These are phyloP conservation scores for Saccharomycodes ludwigii DNA, from an alignment of 805 yeast genomes.

Conservation along the genomic window DNA sequence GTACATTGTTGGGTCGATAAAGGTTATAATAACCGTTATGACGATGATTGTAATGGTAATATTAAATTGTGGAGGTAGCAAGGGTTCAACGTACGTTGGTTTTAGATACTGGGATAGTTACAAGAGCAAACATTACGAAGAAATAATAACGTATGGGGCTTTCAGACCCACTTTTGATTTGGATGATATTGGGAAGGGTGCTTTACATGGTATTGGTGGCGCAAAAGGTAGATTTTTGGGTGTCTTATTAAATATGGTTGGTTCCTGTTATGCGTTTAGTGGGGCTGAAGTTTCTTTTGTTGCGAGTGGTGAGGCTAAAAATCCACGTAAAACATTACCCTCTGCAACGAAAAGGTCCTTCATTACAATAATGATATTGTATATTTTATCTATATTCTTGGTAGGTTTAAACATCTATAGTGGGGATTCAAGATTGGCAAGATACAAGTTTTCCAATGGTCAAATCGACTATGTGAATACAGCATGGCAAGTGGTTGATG, in stretches of 20 bases:
- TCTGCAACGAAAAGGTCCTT: constrained; percentile 66
- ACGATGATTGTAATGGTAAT: constrained; percentile 55
- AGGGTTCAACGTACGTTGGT: constrained; percentile 33
- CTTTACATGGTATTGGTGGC: constrained; percentile 47
- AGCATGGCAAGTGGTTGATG: constrained; percentile 53
- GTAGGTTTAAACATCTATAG: constrained; percentile 63
- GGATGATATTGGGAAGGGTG: constrained; percentile 45
- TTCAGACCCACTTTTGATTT: constrained; percentile 65
- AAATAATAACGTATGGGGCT: constrained; percentile 46
- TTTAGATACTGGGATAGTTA: constrained; percentile 55
- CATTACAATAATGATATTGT: constrained; percentile 55
- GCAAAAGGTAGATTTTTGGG: constrained; percentile 48
- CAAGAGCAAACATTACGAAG: constrained; percentile 32
- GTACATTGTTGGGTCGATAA: constrained; percentile 46
- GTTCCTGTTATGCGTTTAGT: constrained; percentile 63
- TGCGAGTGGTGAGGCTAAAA: constrained; percentile 78
- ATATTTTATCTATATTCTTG: constrained; percentile 52
- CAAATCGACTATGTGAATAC: too few relatives aligned
- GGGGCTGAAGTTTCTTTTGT: constrained; percentile 77
- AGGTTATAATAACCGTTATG: constrained; percentile 38
- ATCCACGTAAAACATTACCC: constrained; percentile 68
- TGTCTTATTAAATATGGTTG: constrained; percentile 44
- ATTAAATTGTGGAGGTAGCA: constrained; percentile 35
- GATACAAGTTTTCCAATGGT: too few relatives aligned
- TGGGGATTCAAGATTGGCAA: constrained; percentile 61